Conservation (phyloP, 163 green algal species). For the Volvox carteri region DNA sequence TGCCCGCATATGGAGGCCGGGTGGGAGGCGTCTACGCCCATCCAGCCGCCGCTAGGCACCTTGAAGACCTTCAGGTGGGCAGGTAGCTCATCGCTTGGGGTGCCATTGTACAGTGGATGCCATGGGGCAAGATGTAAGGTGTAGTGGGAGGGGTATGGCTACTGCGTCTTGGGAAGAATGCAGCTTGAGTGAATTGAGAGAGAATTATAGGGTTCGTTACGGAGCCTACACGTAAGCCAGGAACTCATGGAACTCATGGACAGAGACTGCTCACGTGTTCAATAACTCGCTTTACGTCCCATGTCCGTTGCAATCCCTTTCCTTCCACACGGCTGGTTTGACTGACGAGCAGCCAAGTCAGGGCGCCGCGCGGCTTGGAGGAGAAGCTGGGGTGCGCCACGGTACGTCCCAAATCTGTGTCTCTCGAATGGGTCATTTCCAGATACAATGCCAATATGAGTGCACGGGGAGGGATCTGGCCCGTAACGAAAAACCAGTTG, state of each 20-base stretch:
- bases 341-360: conserved; percentile 26
- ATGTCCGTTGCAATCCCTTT: neutral
- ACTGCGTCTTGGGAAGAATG: too few species aligned
- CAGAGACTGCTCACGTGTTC: neutral
- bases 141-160: too few species aligned
- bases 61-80: neutral
- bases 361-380: neutral
- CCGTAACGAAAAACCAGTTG: neutral
- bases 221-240: too few species aligned
- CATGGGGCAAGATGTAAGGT: too few species aligned
- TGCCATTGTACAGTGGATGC: too few species aligned
- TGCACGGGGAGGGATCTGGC: neutral
- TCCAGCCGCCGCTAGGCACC: neutral
- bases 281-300: neutral
- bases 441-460: neutral
- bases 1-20: neutral
- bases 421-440: neutral
- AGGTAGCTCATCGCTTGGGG: too few species aligned
- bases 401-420: neutral
- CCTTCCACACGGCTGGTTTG: neutral
- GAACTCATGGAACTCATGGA: neutral
- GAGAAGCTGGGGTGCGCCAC: conserved; percentile 27
- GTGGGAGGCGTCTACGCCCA: neutral
- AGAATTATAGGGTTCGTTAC: too few species aligned
- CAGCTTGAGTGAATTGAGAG: too few species aligned